These are phyloP conservation scores for Polytrichum formosum DNA, from an alignment of 225 moss, liverwort and hornwort genomes.

Conservation along the genomic window DNA sequence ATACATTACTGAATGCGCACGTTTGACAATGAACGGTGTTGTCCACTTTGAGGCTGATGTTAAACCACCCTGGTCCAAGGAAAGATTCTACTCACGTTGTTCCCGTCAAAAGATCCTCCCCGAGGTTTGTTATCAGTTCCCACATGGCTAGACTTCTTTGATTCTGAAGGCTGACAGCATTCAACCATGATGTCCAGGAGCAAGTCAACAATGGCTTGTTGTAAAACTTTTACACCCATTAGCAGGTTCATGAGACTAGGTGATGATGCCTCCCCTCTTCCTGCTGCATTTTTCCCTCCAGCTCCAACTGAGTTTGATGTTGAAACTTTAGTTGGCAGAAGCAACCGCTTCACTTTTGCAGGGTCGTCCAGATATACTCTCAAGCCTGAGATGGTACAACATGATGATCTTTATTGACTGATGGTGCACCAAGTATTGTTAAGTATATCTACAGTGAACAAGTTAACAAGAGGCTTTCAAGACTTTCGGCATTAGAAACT, in stretches of 20 bases:
- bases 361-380: slow-evolving; percentile 98
- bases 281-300: slow-evolving; percentile 70
- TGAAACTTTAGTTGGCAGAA: slow-evolving; percentile 88
- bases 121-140: slow-evolving; percentile 73
- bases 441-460: no score
- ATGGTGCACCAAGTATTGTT: no score
- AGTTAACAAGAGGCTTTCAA: no score
- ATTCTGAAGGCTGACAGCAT: slow-evolving; percentile 96
- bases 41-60: slow-evolving; percentile 18
- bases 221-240: slow-evolving; percentile 99
- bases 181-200: slow-evolving; percentile 99
- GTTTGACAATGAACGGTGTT: slow-evolving; percentile 12
- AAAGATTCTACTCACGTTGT: slow-evolving; percentile 52
- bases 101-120: slow-evolving; percentile 65
- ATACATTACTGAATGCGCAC: slow-evolving; percentile 13
- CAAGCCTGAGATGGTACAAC: slow-evolving; percentile 32
- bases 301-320: slow-evolving; percentile 63
- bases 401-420: no score
- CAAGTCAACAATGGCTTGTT: slow-evolving; percentile 99
- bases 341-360: slow-evolving; percentile 90
- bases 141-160: slow-evolving; percentile 70
- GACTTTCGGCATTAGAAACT: no score
- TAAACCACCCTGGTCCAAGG: slow-evolving; percentile 13
- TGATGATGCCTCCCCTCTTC: slow-evolving; percentile 88
- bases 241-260: slow-evolving; percentile 99